phyloP scores from a whole-genome alignment of 2,329 filamentous ascomycete genomes.

The Trichoderma pleuroti region DNA sequence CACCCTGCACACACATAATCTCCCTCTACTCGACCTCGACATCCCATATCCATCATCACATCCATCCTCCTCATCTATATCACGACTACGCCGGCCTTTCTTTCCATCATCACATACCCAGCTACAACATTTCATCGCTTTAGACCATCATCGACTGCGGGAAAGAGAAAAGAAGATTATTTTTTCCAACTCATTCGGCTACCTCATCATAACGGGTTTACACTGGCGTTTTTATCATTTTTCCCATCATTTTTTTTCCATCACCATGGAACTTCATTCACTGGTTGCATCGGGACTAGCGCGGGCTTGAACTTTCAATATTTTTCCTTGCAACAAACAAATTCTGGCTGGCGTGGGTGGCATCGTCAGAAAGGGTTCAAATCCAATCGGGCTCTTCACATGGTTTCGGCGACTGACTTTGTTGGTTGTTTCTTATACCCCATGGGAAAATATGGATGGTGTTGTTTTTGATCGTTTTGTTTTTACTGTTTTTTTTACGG shows the following conservation, averaged over 20 bases:
- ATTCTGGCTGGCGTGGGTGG: background rate
- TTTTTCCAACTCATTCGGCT: background rate
- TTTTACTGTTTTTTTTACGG: background rate
- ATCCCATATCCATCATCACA: background rate
- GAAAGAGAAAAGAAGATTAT: constrained; percentile 12
- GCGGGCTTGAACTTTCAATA: background rate
- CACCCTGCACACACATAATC: background rate
- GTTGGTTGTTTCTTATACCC: constrained; percentile 1
- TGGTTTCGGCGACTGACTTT: constrained; percentile 5
- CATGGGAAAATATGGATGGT: background rate
- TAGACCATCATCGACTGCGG: constrained; percentile 8
- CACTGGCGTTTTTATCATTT: constrained; percentile 5
- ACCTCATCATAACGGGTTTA: constrained; percentile 4
- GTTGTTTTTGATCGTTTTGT: background rate
- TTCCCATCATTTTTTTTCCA: background rate
- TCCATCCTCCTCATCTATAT: background rate
- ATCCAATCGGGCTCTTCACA: background rate
- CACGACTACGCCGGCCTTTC: background rate
- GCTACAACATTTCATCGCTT: background rate
- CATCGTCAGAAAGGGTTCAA: background rate
- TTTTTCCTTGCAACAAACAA: background rate
- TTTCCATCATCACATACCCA: constrained; percentile 2
- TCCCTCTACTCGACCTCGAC: background rate
- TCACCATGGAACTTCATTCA: constrained; percentile 8
- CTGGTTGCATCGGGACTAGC: constrained; percentile 13